phyloP scores from a whole-genome alignment of 139 green algal genomes.

The Chlorella sp. region DNA sequence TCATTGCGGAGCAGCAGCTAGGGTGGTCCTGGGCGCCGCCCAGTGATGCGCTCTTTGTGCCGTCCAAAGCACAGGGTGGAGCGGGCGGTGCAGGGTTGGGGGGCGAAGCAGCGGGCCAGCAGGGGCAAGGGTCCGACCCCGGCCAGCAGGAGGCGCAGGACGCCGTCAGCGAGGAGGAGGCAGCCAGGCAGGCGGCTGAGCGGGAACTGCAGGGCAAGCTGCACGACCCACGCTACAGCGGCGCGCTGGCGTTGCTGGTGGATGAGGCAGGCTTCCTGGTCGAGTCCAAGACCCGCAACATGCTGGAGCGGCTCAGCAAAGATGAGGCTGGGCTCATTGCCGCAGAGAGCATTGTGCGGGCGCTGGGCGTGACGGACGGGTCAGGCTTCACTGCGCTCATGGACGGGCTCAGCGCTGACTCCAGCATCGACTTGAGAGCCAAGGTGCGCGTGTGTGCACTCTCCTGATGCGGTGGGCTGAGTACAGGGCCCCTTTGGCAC shows the following conservation, averaged over 20 bases:
- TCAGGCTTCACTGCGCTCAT: constrained; percentile 60
- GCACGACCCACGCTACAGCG: constrained; percentile 26
- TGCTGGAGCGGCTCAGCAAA: constrained; percentile 33
- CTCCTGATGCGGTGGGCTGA: no score
- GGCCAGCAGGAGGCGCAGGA: not conserved
- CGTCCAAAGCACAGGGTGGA: constrained; percentile 5
- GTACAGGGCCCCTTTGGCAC: no score
- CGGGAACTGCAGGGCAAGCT: constrained; percentile 31
- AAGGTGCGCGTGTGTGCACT: no score
- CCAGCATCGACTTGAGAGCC: constrained; percentile 29
- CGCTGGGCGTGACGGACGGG: constrained; percentile 56
- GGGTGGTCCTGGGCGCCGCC: constrained; percentile 63
- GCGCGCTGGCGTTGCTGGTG: constrained; percentile 54
- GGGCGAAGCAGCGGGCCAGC: not conserved
- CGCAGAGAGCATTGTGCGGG: constrained; percentile 45
- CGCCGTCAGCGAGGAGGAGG: constrained; percentile 4
- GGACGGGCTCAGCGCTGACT: constrained; percentile 45
- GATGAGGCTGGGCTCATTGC: constrained; percentile 42
- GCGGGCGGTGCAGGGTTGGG: not conserved
- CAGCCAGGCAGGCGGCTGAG: not conserved
- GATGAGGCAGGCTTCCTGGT: constrained; percentile 73
- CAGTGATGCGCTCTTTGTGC: constrained; percentile 54
- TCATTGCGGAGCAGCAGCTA: constrained; percentile 78
- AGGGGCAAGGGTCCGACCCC: not conserved
- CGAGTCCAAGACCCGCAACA: constrained; percentile 39